Percentiles rank a stretch among this genome's conserved stretches.
Evolutionary conservation across 2,329 filamentous ascomycete genomes (phyloP).

Genomic region (Aspergillus vadensis): DNA sequence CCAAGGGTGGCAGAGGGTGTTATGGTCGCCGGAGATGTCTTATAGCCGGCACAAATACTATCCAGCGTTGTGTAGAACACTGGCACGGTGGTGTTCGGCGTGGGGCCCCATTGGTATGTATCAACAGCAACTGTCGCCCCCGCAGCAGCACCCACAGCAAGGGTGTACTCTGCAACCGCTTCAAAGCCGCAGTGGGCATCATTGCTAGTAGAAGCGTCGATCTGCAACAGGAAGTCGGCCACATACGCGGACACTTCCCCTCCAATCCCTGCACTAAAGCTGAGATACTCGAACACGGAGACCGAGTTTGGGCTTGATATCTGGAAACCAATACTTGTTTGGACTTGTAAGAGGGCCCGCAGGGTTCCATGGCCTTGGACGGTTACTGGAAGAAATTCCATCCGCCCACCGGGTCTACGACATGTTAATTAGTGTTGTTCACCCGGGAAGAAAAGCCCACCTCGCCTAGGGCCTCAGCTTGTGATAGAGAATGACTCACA

Average conservation of each 20-base stretch:
- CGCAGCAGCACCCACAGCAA: conserved; percentile 10
- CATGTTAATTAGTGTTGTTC: neutral
- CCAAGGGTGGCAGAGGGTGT: neutral
- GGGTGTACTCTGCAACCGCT: conserved; percentile 11
- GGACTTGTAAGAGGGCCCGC: conserved; percentile 8
- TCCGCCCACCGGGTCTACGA: conserved; percentile 3
- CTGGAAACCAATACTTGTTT: conserved; percentile 10
- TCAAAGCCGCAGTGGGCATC: conserved; percentile 5
- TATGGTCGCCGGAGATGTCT: neutral
- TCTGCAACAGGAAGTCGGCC: conserved; percentile 5
- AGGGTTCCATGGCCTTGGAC: conserved; percentile 6
- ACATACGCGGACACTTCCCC: conserved; percentile 9
- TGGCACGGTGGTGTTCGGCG: conserved; percentile 8
- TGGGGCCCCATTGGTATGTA: conserved; percentile 11
- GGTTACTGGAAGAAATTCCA: conserved; percentile 12
- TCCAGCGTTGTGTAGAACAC: conserved; percentile 12
- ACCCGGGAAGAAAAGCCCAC: too few relatives aligned
- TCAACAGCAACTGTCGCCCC: conserved; percentile 10
- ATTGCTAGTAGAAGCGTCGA: neutral
- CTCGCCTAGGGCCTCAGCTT: too few relatives aligned
- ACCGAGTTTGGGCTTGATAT: neutral
- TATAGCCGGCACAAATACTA: conserved; percentile 6
- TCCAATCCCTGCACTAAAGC: conserved; percentile 3
- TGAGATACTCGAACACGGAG: neutral
- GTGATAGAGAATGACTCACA: neutral